Conservation (phyloP, 2,329 filamentous ascomycete species). For the Nigrospora oryzae region DNA sequence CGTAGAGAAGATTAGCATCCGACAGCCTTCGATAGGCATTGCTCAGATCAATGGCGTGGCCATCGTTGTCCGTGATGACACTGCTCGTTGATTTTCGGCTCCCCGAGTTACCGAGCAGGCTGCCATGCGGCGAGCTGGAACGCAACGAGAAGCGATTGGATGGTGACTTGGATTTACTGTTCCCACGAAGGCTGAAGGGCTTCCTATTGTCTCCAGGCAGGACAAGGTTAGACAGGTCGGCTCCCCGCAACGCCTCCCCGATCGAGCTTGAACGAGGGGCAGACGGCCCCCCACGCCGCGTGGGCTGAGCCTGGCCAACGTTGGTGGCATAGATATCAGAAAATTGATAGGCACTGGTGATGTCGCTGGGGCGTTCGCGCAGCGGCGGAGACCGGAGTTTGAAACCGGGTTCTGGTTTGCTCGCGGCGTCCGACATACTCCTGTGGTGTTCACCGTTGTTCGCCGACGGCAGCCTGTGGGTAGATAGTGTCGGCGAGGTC, state of each 20-base stretch:
- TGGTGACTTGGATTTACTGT: constrained; percentile 46
- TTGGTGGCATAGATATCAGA: constrained; percentile 47
- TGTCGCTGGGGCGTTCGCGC: constrained; percentile 14
- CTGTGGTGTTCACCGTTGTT: constrained; percentile 30
- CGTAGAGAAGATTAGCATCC: constrained; percentile 59
- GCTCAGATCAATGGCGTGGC: constrained; percentile 56
- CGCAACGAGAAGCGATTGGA: constrained; percentile 38
- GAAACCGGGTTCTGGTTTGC: constrained; percentile 35
- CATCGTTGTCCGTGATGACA: constrained; percentile 47
- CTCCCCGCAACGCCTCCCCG: constrained; percentile 44
- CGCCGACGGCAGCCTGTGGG: constrained; percentile 20
- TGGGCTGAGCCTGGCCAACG: constrained; percentile 35
- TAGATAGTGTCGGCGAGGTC: constrained; percentile 35
- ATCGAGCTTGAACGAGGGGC: constrained; percentile 29
- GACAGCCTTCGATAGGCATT: constrained; percentile 64
- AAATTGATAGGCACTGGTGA: constrained; percentile 53
- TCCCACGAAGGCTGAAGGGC: constrained; percentile 28
- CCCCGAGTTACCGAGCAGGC: constrained; percentile 25
- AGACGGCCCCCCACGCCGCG: constrained; percentile 23
- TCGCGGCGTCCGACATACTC: constrained; percentile 46
- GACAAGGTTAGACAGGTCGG: constrained; percentile 39
- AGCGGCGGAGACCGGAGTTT: constrained; percentile 26
- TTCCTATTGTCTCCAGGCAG: constrained; percentile 37
- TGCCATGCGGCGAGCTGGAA: constrained; percentile 35
- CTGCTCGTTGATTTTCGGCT: constrained; percentile 23